These are phyloP conservation scores for Fusarium verticillioides DNA, from an alignment of 2,329 filamentous ascomycete species.

Conservation along the genomic window DNA sequence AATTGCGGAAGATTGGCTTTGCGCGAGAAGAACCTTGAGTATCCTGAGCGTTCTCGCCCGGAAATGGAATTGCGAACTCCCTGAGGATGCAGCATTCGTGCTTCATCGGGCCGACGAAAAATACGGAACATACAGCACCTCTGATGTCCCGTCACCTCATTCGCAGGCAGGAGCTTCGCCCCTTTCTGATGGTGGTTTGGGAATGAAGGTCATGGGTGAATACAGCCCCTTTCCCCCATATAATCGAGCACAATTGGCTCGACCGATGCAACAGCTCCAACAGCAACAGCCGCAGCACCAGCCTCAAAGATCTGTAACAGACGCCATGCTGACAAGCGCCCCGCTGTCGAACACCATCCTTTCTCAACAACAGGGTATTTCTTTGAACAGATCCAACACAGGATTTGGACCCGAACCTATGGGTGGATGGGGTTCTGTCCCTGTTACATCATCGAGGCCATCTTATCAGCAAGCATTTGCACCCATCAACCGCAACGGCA, in stretches of 20 bases:
- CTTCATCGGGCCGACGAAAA: constrained; percentile 82
- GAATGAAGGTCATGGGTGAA: constrained; percentile 42
- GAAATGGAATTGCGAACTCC: constrained; percentile 91
- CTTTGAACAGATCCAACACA: constrained; percentile 36
- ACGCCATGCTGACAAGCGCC: constrained; percentile 26
- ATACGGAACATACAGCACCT: constrained; percentile 77
- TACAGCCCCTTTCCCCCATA: constrained; percentile 52
- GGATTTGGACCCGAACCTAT: constrained; percentile 41
- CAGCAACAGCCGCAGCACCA: constrained; percentile 16
- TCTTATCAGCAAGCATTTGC: constrained; percentile 38
- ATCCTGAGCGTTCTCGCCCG: constrained; percentile 86
- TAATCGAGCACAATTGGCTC: constrained; percentile 42
- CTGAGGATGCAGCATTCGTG: constrained; percentile 81
- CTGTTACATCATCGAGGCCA: constrained; percentile 33
- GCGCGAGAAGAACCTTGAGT: constrained; percentile 83
- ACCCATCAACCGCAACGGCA: constrained; percentile 29
- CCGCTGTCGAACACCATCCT: constrained; percentile 17
- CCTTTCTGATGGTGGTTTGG: constrained; percentile 44
- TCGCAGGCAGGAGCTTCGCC: constrained; percentile 50
- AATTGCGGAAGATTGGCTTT: constrained; percentile 94
- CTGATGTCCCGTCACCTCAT: constrained; percentile 67
- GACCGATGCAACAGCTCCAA: constrained; percentile 35
- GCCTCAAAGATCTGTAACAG: constrained; percentile 23
- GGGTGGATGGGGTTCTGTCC: constrained; percentile 41
- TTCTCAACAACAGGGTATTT: constrained; percentile 32